Conservation (phyloP, 2,329 filamentous ascomycete genomes). For the Stenocarpella maydis region DNA sequence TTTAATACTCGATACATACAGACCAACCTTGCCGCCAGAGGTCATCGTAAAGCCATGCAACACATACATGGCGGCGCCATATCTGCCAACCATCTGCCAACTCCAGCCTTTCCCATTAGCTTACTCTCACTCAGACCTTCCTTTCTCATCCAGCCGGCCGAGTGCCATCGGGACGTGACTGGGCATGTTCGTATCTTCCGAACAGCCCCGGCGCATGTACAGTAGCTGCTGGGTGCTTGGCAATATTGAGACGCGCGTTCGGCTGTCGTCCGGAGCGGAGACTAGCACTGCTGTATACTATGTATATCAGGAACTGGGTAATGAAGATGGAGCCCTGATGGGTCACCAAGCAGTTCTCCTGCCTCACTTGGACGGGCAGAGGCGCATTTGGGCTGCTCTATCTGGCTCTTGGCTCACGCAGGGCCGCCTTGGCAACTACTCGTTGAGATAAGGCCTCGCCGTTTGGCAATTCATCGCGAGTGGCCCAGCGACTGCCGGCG, state of each 20-base stretch:
- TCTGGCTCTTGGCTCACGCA: slow-evolving; percentile 10
- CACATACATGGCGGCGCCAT: background rate
- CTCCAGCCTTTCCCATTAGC: background rate
- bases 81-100: background rate
- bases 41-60: background rate
- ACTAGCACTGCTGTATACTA: background rate
- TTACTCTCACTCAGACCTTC: slow-evolving; percentile 1
- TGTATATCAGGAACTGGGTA: background rate
- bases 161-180: background rate
- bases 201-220: background rate
- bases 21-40: background rate
- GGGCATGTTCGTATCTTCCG: background rate
- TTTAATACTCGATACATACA: background rate
- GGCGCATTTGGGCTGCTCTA: slow-evolving; percentile 3
- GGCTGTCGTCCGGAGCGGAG: slow-evolving; percentile 12
- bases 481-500: slow-evolving; percentile 3
- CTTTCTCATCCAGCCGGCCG: slow-evolving; percentile 9
- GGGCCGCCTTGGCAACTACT: slow-evolving; percentile 12
- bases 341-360: slow-evolving; percentile 1
- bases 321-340: background rate
- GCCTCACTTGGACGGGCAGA: background rate
- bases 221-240: background rate
- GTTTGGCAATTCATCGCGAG: background rate
- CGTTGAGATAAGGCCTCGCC: slow-evolving; percentile 2
- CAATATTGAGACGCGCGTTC: background rate